Base-by-base conservation (phyloP, 164 flowering plant genomes). In the Umbellularia californica region DNA sequence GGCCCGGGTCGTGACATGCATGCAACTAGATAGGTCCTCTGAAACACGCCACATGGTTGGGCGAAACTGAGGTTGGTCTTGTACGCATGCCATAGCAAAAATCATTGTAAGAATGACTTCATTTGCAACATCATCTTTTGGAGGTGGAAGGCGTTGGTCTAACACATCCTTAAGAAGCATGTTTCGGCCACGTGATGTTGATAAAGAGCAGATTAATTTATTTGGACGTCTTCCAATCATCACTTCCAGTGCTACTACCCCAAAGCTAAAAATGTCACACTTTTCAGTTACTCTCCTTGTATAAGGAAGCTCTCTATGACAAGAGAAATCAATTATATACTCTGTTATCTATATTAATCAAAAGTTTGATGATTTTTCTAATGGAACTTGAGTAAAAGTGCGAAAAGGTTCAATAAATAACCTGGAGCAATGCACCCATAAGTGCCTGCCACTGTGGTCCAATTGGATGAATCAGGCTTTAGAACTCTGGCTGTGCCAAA, bases 381-480 rank as follows among this genome's bases (percentile, higher is more conserved):
- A 41, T 41, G 47, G 10, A 41, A 41, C 11, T 41, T 9, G 5
- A 30, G 6, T 30, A 30, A 30, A 30, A 30, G 35, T 30, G 35
- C 35, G 5, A 4, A 4, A 1, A 41, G 5, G 47, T 41, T 41
- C 9, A 41, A 9, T 9, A 5, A 41, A 6, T 41, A 41, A 72
- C 74, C 74, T 72, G 68, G 74, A 10, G 74, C 66, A 5, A 62
- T 15, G 67, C 58, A 72, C 14, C 74, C 74, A 5, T 58, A 28
- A 28, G 74, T 58, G 13, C 74, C 74, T 10, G 28, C 74, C 2
- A 72, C 17, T 9, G 66, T 13, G 17, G 67, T 58, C 66, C 27
- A 72, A 22, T 58, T 58, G 10, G 74, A 72, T 60, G 74, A 72
- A 72, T 72, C 74, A 23, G 74, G 74, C 20, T 58, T 58, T 19